A percentile compares a stretch with the other conserved stretches of the same genome.
Conservation (phyloP, 1,284 basidiomycete genomes). For the Ustilago hordei region DNA sequence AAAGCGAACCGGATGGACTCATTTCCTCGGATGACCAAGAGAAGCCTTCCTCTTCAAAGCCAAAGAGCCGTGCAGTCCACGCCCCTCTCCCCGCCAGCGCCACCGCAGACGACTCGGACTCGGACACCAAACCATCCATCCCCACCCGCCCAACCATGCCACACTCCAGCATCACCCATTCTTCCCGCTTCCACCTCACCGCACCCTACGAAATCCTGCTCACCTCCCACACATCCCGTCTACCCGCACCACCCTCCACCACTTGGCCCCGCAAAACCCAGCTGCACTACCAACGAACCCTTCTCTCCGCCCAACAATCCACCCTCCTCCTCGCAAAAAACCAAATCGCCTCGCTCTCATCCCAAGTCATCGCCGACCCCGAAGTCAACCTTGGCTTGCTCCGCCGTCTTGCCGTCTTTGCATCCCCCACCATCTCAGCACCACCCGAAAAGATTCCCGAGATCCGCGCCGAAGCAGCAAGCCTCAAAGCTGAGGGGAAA, state of each 20-base stretch:
- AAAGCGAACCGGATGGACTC: conserved; percentile 3
- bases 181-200: conserved; percentile 56
- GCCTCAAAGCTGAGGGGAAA: conserved; percentile 71
- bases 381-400: conserved; percentile 64
- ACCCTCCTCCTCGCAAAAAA: conserved; percentile 59
- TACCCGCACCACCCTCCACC: conserved; percentile 9
- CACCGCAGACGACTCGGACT: conserved; percentile 21
- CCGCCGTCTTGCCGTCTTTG: conserved; percentile 59
- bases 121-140: neutral
- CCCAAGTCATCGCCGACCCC: conserved; percentile 64
- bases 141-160: conserved; percentile 9
- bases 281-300: conserved; percentile 13
- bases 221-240: conserved; percentile 33
- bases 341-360: conserved; percentile 66
- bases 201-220: conserved; percentile 60
- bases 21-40: conserved; percentile 20
- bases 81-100: conserved; percentile 22
- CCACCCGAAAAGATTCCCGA: conserved; percentile 47
- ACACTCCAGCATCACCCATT: conserved; percentile 50
- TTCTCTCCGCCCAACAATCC: conserved; percentile 13
- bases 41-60: neutral
- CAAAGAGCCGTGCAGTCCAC: conserved; percentile 54
- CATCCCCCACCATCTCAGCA: conserved; percentile 24
- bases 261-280: conserved; percentile 19
- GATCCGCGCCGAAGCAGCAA: conserved; percentile 34